Base-by-base conservation (phyloP, 768 basidiomycete species). In the Lyophyllum atratum region DNA sequence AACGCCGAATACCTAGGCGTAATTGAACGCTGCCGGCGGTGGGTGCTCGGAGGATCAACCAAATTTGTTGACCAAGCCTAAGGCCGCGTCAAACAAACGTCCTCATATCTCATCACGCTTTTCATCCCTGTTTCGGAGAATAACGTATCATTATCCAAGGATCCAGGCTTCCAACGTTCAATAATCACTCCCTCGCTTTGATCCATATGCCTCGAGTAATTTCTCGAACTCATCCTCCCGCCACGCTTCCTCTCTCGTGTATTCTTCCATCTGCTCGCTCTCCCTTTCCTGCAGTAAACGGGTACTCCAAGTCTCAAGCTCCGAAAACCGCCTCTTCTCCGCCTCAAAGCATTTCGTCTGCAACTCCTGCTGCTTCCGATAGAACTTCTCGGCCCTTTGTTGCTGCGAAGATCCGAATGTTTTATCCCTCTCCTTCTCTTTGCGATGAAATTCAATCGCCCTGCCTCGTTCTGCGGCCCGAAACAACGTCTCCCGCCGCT, bases 261-360 rank as follows among this genome's bases (percentile, higher is more conserved):
- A 53, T 5, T 17, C 11, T 9, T 26, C 21, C 22, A 24, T 40
- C 45, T 58, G 37, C 33, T 31, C 26, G 7, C 34, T 15, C 25
- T 52, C 29, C 39, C 29, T 26, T 42, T 24, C 22, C 8, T 33
- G 17, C n/a, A 55, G 17, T 34, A 59, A 34, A 15, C 4, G n/a
- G 11, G 25, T 15, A 22, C 26, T 45, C 59, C 59, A 59, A 3
- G 8, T 33, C 15, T 55, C 39, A 25, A 59, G 3, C 1, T 52
- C 50, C 19, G 15, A n/a, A 26, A 25, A 12, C 17, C 54, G 37
- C 24, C 29, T 45, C 49, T 40, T 12, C 26, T 55, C 49, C 3
- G 22, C 37, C n/a, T 26, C 28, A n/a, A 59, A 48, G 25, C 49
- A 54, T 21, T 28, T n/a, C 24, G 14, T 48, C 29, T 55, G 54